A percentile compares a stretch with the other conserved stretches of the same genome.
Conservation (phyloP, 1,284 basidiomycete species). For the Stereum hirsutum region DNA sequence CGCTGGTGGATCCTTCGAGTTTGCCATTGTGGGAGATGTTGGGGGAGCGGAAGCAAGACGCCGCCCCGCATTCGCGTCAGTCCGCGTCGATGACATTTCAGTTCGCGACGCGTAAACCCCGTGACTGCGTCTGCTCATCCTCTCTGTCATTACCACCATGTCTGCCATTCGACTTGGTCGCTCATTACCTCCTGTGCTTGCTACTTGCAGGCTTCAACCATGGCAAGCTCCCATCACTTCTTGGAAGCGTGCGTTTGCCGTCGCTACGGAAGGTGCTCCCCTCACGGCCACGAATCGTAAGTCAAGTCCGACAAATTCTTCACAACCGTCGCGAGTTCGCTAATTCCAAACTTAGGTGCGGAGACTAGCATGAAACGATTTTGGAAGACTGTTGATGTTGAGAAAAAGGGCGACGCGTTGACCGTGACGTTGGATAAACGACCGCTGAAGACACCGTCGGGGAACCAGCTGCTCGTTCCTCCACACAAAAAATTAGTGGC, state of each 20-base stretch:
- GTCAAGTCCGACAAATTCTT: not conserved
- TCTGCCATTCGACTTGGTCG: not conserved
- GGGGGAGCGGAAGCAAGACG: not conserved
- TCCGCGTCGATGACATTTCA: not conserved
- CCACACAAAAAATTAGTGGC: constrained; percentile 66
- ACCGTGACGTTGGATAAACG: constrained; percentile 79
- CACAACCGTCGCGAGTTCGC: not conserved
- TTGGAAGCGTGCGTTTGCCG: not conserved
- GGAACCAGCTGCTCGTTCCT: constrained; percentile 69
- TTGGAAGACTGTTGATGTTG: constrained; percentile 82
- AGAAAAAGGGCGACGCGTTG: constrained; percentile 47
- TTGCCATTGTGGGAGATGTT: not conserved
- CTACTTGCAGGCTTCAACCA: not conserved
- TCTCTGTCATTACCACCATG: not conserved
- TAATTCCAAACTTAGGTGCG: constrained; percentile 47
- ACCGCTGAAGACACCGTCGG: constrained; percentile 81
- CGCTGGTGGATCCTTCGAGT: not conserved
- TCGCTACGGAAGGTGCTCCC: constrained; percentile 5
- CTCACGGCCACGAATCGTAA: constrained; percentile 23
- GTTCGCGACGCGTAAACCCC: constrained; percentile 1
- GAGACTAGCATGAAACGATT: constrained; percentile 82
- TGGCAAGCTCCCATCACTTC: not conserved
- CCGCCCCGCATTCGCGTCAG: not conserved
- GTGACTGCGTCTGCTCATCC: not conserved
- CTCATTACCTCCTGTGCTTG: not conserved